A percentile compares a stretch with the other conserved stretches of the same genome.
phyloP scores from a whole-genome alignment of 2,329 filamentous ascomycete genomes.

The Botrytis hyacinthi region DNA sequence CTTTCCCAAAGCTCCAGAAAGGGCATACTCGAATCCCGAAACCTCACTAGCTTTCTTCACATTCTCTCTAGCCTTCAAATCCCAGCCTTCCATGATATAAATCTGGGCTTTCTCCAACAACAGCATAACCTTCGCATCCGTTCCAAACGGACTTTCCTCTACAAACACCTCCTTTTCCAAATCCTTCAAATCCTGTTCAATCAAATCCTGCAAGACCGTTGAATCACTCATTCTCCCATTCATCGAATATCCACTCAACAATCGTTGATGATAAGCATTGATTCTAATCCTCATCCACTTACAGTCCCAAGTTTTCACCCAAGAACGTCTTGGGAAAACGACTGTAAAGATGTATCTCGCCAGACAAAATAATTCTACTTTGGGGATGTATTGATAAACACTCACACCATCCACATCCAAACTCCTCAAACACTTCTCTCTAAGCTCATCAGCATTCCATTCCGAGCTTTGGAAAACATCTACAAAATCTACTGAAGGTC shows the following conservation, averaged over 20 bases:
- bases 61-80: conserved; percentile 69
- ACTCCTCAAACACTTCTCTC: conserved; percentile 61
- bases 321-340: conserved; percentile 35
- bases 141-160: conserved; percentile 41
- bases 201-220: conserved; percentile 56
- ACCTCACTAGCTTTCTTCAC: conserved; percentile 64
- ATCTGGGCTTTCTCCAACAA: conserved; percentile 80
- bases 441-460: conserved; percentile 28
- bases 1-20: conserved; percentile 86
- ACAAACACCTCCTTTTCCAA: conserved; percentile 47
- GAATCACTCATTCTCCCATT: conserved; percentile 49
- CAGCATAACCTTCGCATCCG: conserved; percentile 63
- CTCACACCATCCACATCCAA: conserved; percentile 82
- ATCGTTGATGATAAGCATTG: conserved; percentile 69
- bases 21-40: conserved; percentile 73
- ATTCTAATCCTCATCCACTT: conserved; percentile 60
- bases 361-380: conserved; percentile 79
- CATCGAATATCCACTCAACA: conserved; percentile 46
- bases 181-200: conserved; percentile 57
- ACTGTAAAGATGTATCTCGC: conserved; percentile 53
- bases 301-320: conserved; percentile 31
- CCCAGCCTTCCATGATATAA: conserved; percentile 79
- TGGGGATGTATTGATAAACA: conserved; percentile 79
- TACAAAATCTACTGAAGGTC: conserved; percentile 66
- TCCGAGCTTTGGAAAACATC: conserved; percentile 40